Evolutionary conservation across 495 filamentous ascomycete species (phyloP).

Genomic region (Symbiotaphrina buchneri): DNA sequence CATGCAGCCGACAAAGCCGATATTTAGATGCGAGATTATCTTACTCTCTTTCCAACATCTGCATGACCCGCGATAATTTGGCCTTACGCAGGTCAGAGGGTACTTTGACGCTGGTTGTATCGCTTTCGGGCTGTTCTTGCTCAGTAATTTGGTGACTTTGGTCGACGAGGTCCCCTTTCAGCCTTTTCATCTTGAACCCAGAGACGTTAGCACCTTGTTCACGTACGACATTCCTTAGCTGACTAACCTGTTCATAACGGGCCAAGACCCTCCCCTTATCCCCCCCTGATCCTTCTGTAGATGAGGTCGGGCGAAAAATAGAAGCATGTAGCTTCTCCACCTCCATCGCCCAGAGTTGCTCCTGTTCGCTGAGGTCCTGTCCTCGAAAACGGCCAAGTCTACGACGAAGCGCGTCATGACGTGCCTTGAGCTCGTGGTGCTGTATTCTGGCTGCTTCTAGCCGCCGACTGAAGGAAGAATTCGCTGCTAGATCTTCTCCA

Average conservation of each 20-base stretch:
- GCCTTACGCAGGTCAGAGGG: conserved; percentile 43
- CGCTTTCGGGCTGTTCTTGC: too few relatives aligned
- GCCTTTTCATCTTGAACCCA: too few relatives aligned
- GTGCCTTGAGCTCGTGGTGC: conserved; percentile 32
- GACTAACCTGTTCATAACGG: too few relatives aligned
- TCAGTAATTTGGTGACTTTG: too few relatives aligned
- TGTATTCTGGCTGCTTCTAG: conserved; percentile 31
- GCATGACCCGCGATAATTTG: conserved; percentile 45
- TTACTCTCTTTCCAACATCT: conserved; percentile 43
- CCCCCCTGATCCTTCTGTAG: too few relatives aligned
- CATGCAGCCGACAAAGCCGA: not conserved
- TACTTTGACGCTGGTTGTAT: conserved; percentile 17
- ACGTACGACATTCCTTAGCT: too few relatives aligned
- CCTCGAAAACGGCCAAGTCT: conserved; percentile 33
- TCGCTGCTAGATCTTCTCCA: conserved; percentile 10
- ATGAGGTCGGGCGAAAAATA: conserved; percentile 15
- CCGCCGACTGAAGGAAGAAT: conserved; percentile 27
- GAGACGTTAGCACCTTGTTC: too few relatives aligned
- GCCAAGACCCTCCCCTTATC: too few relatives aligned
- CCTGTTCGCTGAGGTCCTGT: conserved; percentile 49
- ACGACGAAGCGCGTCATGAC: conserved; percentile 41
- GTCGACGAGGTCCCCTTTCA: too few relatives aligned
- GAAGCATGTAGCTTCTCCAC: conserved; percentile 25
- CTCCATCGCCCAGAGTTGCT: conserved; percentile 43
- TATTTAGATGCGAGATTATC: not conserved